Evolutionary conservation across 306 rosid species (phyloP).

Genomic region (Begonia peltatifolia): DNA sequence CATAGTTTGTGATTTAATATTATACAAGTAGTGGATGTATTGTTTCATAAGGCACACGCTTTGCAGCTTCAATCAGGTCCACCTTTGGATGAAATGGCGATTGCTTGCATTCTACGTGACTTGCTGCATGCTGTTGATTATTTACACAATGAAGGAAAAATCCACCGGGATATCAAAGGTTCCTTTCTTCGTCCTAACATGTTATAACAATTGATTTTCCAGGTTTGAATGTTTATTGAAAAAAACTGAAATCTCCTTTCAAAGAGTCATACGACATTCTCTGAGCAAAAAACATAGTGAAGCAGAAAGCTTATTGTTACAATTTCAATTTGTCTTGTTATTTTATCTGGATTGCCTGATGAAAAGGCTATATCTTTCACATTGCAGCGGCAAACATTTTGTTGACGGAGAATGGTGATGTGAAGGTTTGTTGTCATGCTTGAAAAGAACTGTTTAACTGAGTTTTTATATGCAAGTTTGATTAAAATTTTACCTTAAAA

Average conservation of each 20-base stretch:
- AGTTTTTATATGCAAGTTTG: constrained; percentile 4
- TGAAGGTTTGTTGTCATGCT: constrained; percentile 48
- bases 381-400: constrained; percentile 98
- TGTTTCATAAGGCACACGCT: background rate
- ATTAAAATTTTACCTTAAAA: constrained; percentile 10
- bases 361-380: constrained; percentile 7
- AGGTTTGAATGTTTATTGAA: too few species aligned
- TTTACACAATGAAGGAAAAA: constrained; percentile 88
- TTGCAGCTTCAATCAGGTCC: constrained; percentile 89
- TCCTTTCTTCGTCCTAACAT: background rate
- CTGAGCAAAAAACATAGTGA: background rate
- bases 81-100: constrained; percentile 90
- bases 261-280: too few species aligned
- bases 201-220: background rate
- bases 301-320: background rate
- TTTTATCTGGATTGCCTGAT: too few species aligned
- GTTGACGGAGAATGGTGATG: constrained; percentile 85
- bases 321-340: too few species aligned
- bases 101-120: constrained; percentile 88
- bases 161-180: constrained; percentile 98
- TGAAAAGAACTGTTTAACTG: constrained; percentile 1
- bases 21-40: too few species aligned
- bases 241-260: too few species aligned
- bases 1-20: too few species aligned
- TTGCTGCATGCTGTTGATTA: constrained; percentile 92